These are phyloP conservation scores for Leccinum subrobustum DNA, from an alignment of 1,284 basidiomycete genomes.

Conservation along the genomic window DNA sequence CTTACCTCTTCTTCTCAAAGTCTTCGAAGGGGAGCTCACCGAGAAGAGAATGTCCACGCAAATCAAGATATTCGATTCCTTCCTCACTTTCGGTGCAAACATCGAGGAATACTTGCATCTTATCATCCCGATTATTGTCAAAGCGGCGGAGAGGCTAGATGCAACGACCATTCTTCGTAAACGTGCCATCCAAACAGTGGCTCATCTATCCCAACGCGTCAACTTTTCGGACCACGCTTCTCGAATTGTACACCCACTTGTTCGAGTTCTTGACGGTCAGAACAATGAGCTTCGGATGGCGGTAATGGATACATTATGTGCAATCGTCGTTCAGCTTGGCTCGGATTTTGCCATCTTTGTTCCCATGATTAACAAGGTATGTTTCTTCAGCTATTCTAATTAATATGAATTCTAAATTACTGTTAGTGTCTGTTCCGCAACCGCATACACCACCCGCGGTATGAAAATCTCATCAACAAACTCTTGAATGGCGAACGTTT, in stretches of 20 bases:
- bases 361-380: slow-evolving; percentile 93
- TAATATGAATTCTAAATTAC: slow-evolving; percentile 5
- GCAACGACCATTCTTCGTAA: slow-evolving; percentile 78
- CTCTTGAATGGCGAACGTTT: slow-evolving; percentile 91
- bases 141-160: slow-evolving; percentile 86
- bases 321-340: slow-evolving; percentile 90
- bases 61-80: slow-evolving; percentile 91
- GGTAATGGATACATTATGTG: slow-evolving; percentile 93
- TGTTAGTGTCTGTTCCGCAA: slow-evolving; percentile 74
- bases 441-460: slow-evolving; percentile 81
- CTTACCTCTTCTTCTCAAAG: slow-evolving; percentile 86
- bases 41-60: slow-evolving; percentile 81
- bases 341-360: slow-evolving; percentile 98
- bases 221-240: slow-evolving; percentile 99
- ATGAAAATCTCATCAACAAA: slow-evolving; percentile 88
- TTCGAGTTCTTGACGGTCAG: slow-evolving; percentile 79
- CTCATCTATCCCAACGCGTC: slow-evolving; percentile 88
- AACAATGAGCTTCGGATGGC: slow-evolving; percentile 84
- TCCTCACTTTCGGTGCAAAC: slow-evolving; percentile 93
- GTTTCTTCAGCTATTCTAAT: slow-evolving; percentile 3
- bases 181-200: slow-evolving; percentile 89
- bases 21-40: slow-evolving; percentile 85
- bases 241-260: slow-evolving; percentile 94
- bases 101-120: slow-evolving; percentile 98
- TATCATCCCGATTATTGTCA: slow-evolving; percentile 93